phyloP scores from a whole-genome alignment of 2,329 filamentous ascomycete species.

The Alternaria brassicicola region DNA sequence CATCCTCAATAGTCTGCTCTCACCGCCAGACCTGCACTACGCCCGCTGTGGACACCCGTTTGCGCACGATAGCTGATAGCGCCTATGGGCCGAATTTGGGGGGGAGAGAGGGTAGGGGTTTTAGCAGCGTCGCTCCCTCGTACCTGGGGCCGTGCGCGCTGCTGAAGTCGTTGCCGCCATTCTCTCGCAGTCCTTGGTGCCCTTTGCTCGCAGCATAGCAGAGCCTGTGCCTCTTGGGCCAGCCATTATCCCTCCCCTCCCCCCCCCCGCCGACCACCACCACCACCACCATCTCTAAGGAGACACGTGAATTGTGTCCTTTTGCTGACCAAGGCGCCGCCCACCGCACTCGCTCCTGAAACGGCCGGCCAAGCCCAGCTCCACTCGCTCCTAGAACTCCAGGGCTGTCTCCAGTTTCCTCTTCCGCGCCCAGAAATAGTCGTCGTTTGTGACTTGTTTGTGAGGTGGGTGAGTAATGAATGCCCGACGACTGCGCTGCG shows the following conservation, averaged over 20 bases:
- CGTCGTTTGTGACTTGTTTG: background rate
- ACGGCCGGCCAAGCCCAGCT: constrained; percentile 23
- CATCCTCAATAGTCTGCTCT: background rate
- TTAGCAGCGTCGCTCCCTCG: constrained; percentile 20
- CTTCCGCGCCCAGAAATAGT: background rate
- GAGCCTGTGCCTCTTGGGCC: constrained; percentile 19
- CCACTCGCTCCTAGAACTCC: background rate
- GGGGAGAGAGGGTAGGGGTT: constrained; percentile 10
- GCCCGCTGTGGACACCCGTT: constrained; percentile 14
- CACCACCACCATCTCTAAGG: background rate
- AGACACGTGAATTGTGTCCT: constrained; percentile 8
- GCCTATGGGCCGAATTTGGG: constrained; percentile 9
- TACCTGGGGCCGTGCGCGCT: constrained; percentile 26
- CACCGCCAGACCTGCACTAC: constrained; percentile 2
- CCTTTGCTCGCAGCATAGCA: constrained; percentile 15
- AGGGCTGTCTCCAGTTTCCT: background rate
- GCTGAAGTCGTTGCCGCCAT: constrained; percentile 27
- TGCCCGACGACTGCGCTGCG: constrained; percentile 23
- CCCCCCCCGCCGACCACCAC: background rate
- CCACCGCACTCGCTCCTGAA: constrained; percentile 18
- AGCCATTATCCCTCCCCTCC: constrained; percentile 10
- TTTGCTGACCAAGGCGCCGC: constrained; percentile 13
- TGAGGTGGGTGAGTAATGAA: constrained; percentile 37
- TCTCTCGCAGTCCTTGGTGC: constrained; percentile 20
- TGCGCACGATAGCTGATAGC: constrained; percentile 5